Conservation (phyloP, 352 stramenopile species). For the Pythium biforme region DNA sequence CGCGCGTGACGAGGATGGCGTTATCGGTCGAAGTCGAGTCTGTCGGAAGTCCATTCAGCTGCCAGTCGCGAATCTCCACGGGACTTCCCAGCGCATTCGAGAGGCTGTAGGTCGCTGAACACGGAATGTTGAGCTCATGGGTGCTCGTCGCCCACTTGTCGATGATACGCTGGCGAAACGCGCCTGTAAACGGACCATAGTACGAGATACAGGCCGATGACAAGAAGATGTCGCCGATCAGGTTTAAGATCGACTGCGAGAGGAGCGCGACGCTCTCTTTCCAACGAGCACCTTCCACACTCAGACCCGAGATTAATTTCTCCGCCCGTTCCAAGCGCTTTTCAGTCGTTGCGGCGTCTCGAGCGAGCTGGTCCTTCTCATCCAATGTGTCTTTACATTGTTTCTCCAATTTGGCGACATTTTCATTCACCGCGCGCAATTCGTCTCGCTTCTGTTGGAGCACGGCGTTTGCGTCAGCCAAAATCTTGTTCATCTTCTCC, state of each 20-base stretch:
- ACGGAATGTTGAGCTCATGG: slow-evolving; percentile 69
- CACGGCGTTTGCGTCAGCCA: slow-evolving; percentile 85
- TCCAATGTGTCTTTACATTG: slow-evolving; percentile 89
- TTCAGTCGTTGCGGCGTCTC: slow-evolving; percentile 84
- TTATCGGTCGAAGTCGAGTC: slow-evolving; percentile 93
- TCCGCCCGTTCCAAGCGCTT: slow-evolving; percentile 88
- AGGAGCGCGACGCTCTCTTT: slow-evolving; percentile 87
- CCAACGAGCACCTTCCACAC: slow-evolving; percentile 91
- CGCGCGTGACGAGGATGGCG: slow-evolving; percentile 88
- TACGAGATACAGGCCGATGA: slow-evolving; percentile 92
- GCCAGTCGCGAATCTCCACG: slow-evolving; percentile 92
- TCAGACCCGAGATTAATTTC: slow-evolving; percentile 90
- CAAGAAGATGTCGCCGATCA: slow-evolving; percentile 93
- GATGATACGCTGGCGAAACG: slow-evolving; percentile 80
- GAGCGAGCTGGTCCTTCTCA: slow-evolving; percentile 90
- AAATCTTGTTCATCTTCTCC: slow-evolving; percentile 90
- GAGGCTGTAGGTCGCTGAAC: slow-evolving; percentile 68
- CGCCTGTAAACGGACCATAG: slow-evolving; percentile 92
- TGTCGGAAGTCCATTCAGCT: slow-evolving; percentile 89
- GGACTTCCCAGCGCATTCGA: slow-evolving; percentile 81
- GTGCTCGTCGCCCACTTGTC: slow-evolving; percentile 67
- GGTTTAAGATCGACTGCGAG: slow-evolving; percentile 63
- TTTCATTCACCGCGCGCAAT: slow-evolving; percentile 88
- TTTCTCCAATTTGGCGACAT: slow-evolving; percentile 85
- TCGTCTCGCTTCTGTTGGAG: slow-evolving; percentile 89